Percentiles rank a stretch among this genome's conserved stretches.
phyloP scores from a whole-genome alignment of 176 grass and related monocot genomes.

The Tillandsia leiboldiana region DNA sequence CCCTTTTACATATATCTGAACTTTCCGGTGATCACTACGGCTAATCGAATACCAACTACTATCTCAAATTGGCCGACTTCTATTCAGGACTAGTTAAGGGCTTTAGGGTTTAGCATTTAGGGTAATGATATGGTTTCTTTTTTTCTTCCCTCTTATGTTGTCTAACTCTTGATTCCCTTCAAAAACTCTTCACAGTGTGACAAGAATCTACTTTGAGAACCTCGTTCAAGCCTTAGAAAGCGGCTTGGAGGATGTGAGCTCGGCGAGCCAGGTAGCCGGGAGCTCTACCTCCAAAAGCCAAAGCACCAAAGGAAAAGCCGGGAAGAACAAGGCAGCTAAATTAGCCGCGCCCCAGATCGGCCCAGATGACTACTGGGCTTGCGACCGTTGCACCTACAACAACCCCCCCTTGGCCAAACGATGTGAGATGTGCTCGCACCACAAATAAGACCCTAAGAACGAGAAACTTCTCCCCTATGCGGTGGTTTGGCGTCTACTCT shows the following conservation, averaged over 20 bases:
- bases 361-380: not conserved
- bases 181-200: conserved; percentile 38
- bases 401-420: not conserved
- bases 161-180: not conserved
- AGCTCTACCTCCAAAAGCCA: conserved; percentile 20
- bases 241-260: conserved; percentile 61
- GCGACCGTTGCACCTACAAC: not conserved
- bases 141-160: not conserved
- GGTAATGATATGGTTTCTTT: too few species aligned
- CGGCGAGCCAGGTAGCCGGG: conserved; percentile 23
- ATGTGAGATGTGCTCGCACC: not conserved
- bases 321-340: conserved; percentile 29
- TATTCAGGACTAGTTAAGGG: too few species aligned
- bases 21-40: too few species aligned
- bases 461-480: not conserved
- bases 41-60: too few species aligned
- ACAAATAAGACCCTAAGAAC: not conserved
- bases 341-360: not conserved
- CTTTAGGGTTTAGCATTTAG: too few species aligned
- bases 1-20: too few species aligned
- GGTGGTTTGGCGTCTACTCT: not conserved
- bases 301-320: conserved; percentile 33
- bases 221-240: conserved; percentile 76
- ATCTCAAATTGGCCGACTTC: too few species aligned
- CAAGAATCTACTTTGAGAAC: conserved; percentile 85